phyloP scores from a whole-genome alignment of 2,329 filamentous ascomycete genomes.

The Bipolaris gigantea region DNA sequence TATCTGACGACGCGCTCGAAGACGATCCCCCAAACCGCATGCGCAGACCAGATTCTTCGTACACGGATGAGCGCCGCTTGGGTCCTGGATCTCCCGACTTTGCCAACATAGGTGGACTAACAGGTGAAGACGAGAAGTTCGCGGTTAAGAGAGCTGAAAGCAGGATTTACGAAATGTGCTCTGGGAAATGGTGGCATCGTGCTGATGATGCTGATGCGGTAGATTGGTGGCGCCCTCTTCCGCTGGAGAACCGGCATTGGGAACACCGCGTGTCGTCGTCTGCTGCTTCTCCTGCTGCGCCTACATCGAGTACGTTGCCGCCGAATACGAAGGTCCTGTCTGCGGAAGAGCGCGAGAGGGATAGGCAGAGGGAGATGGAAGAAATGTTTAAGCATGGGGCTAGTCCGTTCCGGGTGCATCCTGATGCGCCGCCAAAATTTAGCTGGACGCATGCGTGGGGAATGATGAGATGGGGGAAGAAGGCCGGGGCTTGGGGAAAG shows the following conservation, averaged over 20 bases:
- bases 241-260: constrained; percentile 67
- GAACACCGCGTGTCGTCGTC: constrained; percentile 46
- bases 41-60: constrained; percentile 28
- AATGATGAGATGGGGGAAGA: constrained; percentile 56
- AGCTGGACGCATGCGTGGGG: constrained; percentile 58
- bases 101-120: constrained; percentile 67
- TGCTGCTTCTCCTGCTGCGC: not conserved
- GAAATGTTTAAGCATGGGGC: constrained; percentile 48
- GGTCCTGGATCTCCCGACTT: constrained; percentile 58
- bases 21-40: constrained; percentile 53
- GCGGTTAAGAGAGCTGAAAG: constrained; percentile 77
- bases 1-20: constrained; percentile 52
- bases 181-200: constrained; percentile 70
- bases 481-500: constrained; percentile 56
- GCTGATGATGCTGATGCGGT: constrained; percentile 61
- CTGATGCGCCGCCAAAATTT: constrained; percentile 55
- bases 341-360: constrained; percentile 26
- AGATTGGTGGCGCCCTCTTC: constrained; percentile 70
- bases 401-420: constrained; percentile 51
- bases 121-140: constrained; percentile 79
- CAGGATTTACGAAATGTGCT: constrained; percentile 81
- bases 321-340: constrained; percentile 22
- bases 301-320: constrained; percentile 3
- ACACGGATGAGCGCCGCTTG: constrained; percentile 32
- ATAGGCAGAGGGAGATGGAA: constrained; percentile 26